Conservation (phyloP, 2,329 filamentous ascomycete species). For the Magnaporthiopsis rhizophila region DNA sequence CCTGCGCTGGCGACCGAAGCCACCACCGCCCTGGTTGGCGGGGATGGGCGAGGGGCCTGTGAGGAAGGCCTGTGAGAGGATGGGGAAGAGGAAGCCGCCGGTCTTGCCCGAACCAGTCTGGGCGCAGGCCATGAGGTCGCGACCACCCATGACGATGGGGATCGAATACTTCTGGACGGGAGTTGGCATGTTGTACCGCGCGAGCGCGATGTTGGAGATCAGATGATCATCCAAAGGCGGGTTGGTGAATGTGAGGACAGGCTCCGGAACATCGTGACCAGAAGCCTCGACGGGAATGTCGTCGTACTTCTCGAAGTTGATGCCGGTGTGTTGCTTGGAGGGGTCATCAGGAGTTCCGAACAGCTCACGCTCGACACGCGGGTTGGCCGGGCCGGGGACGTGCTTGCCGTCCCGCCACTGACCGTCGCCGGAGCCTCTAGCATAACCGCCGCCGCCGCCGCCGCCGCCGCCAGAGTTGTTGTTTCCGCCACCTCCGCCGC, state of each 20-base stretch:
- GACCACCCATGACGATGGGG: conserved; percentile 94
- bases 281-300: conserved; percentile 98
- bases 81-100: conserved; percentile 98
- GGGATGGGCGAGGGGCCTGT: conserved; percentile 72
- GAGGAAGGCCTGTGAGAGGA: conserved; percentile 93
- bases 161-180: conserved; percentile 99
- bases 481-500: conserved; percentile 21
- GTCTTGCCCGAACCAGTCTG: conserved; percentile 99
- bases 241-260: conserved; percentile 83
- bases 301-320: conserved; percentile 99
- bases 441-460: conserved; percentile 43
- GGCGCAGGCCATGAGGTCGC: conserved; percentile 98
- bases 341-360: conserved; percentile 89
- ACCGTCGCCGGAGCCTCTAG: conserved; percentile 85
- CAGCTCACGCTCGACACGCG: conserved; percentile 87
- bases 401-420: conserved; percentile 98
- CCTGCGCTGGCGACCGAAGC: conserved; percentile 91
- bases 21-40: conserved; percentile 49
- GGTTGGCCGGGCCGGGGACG: conserved; percentile 79
- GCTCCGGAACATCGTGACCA: conserved; percentile 85
- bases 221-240: conserved; percentile 94
- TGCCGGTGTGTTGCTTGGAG: conserved; percentile 91
- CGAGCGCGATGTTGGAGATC: conserved; percentile 84
- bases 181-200: conserved; percentile 90
- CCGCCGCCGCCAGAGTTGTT: conserved; percentile 31